phyloP scores from a whole-genome alignment of 345 rosid genomes.

The Salix purpurea region DNA sequence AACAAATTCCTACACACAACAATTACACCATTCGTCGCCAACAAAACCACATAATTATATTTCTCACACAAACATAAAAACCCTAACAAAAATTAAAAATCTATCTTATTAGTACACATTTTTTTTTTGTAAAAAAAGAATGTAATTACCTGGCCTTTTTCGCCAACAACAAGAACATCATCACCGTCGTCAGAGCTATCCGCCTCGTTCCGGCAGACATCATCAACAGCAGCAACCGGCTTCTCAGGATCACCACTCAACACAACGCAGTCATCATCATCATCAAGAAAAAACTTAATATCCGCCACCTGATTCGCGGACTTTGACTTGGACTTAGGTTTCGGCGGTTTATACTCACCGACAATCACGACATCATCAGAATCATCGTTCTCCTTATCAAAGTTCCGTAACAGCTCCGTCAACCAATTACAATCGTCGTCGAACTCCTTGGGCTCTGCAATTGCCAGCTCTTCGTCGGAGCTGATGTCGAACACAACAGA shows the following conservation, averaged over 20 bases:
- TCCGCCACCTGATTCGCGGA: constrained; percentile 7
- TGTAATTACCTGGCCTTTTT: constrained; percentile 20
- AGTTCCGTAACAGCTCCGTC: constrained; percentile 21
- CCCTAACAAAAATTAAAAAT: too few relatives aligned
- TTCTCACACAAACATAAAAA: too few relatives aligned
- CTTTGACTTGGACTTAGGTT: constrained; percentile 24
- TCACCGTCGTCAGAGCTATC: constrained; percentile 22
- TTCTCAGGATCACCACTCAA: constrained; percentile 62
- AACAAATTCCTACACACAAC: too few relatives aligned
- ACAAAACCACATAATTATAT: too few relatives aligned
- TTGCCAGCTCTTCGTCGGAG: constrained; percentile 51
- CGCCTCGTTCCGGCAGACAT: background rate
- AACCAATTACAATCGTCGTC: constrained; percentile 42
- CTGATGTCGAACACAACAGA: constrained; percentile 42
- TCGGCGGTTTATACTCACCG: constrained; percentile 38
- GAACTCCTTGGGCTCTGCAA: constrained; percentile 13
- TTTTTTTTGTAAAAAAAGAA: too few relatives aligned
- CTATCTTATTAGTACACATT: too few relatives aligned
- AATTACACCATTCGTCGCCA: too few relatives aligned
- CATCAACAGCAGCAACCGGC: constrained; percentile 12
- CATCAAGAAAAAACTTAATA: background rate
- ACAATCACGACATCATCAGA: constrained; percentile 50
- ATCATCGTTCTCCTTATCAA: constrained; percentile 19
- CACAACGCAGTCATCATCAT: constrained; percentile 56
- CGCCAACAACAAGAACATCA: constrained; percentile 33